Conservation (phyloP, 1,284 basidiomycete species). For the Puccinia polysora region DNA sequence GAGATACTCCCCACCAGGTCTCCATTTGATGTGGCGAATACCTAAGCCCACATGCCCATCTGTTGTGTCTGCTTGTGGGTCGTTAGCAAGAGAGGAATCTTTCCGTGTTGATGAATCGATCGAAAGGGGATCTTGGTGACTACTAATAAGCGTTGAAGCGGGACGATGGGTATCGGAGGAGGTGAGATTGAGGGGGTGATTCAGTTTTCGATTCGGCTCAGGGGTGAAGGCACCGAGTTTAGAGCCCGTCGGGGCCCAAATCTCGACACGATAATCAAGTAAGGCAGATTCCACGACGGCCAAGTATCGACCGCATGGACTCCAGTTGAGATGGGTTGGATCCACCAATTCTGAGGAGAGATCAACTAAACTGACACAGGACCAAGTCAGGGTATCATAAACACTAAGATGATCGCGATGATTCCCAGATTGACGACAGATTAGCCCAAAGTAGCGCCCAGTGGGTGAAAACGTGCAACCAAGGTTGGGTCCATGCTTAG, state of each 20-base stretch:
- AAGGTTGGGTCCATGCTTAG: slow-evolving; percentile 21
- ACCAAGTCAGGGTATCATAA: slow-evolving; percentile 23
- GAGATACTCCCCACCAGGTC: slow-evolving; percentile 72
- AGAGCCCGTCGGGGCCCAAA: slow-evolving; percentile 20
- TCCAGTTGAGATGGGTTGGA: slow-evolving; percentile 18
- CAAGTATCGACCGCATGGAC: slow-evolving; percentile 32
- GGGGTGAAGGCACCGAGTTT: slow-evolving; percentile 9
- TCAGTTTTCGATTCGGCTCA: background rate
- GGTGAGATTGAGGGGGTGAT: background rate
- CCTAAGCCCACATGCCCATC: slow-evolving; percentile 67
- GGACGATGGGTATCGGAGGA: slow-evolving; percentile 5
- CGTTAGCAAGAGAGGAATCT: background rate
- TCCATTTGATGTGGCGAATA: slow-evolving; percentile 70
- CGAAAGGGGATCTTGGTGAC: background rate
- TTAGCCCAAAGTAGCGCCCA: slow-evolving; percentile 20
- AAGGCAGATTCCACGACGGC: slow-evolving; percentile 32
- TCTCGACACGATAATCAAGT: slow-evolving; percentile 33
- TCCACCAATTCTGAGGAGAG: slow-evolving; percentile 15
- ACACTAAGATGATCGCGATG: slow-evolving; percentile 23
- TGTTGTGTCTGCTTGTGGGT: background rate
- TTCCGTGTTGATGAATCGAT: background rate
- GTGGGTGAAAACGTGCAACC: slow-evolving; percentile 17
- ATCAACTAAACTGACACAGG: slow-evolving; percentile 27
- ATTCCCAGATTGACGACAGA: slow-evolving; percentile 30
- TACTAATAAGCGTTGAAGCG: background rate